phyloP scores from a whole-genome alignment of 2,329 filamentous ascomycete species.

The Neurospora sp. region DNA sequence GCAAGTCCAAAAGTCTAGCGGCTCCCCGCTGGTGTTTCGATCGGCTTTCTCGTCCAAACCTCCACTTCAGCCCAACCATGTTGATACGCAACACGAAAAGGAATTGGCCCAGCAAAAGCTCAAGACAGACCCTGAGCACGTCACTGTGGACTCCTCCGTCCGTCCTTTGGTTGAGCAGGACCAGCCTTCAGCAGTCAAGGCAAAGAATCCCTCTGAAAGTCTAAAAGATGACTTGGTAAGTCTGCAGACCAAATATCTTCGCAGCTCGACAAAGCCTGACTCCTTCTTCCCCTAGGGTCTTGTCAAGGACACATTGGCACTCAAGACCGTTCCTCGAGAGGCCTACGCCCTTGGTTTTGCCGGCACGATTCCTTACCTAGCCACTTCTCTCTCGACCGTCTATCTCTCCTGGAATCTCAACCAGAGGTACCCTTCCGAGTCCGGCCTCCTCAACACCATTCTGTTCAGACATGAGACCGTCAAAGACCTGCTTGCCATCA shows the following conservation, averaged over 20 bases:
- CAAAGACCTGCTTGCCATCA: slow-evolving; percentile 57
- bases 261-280: neutral
- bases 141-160: slow-evolving; percentile 48
- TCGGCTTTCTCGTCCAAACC: slow-evolving; percentile 17
- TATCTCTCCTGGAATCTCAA: slow-evolving; percentile 79
- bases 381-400: slow-evolving; percentile 72
- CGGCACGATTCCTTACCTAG: slow-evolving; percentile 77
- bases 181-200: slow-evolving; percentile 10
- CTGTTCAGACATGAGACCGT: slow-evolving; percentile 63
- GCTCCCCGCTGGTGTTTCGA: slow-evolving; percentile 1
- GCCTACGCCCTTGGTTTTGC: slow-evolving; percentile 61
- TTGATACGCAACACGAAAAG: slow-evolving; percentile 48
- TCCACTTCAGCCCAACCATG: slow-evolving; percentile 25
- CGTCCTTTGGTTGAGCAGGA: slow-evolving; percentile 38
- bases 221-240: slow-evolving; percentile 47
- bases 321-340: slow-evolving; percentile 56
- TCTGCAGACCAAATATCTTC: slow-evolving; percentile 6
- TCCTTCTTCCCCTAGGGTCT: slow-evolving; percentile 35
- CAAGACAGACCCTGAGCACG: slow-evolving; percentile 47
- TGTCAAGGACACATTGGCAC: slow-evolving; percentile 60
- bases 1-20: neutral
- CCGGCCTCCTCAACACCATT: slow-evolving; percentile 54
- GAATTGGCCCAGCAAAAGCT: slow-evolving; percentile 45
- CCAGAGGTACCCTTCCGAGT: slow-evolving; percentile 47
- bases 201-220: slow-evolving; percentile 22